These are phyloP conservation scores for Ophiostoma sp. DNA, from an alignment of 2,329 filamentous ascomycete species.

Conservation along the genomic window DNA sequence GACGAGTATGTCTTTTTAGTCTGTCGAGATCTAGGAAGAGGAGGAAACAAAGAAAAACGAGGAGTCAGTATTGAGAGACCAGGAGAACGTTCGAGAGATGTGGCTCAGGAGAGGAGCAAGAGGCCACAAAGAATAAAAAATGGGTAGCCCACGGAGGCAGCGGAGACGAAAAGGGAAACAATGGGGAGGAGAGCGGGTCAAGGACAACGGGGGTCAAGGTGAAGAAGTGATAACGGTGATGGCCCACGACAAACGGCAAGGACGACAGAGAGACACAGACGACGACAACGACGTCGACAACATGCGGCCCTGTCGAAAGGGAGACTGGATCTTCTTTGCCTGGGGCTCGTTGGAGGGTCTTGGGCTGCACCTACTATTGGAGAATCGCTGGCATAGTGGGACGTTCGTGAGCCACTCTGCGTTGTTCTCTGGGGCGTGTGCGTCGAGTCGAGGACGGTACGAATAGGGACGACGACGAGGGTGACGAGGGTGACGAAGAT, in stretches of 20 bases:
- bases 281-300: not conserved
- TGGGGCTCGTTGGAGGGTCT: not conserved
- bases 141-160: not conserved
- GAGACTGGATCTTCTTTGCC: not conserved
- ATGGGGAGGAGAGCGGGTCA: constrained; percentile 12
- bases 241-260: not conserved
- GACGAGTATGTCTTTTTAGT: not conserved
- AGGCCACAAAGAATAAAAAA: not conserved
- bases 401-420: constrained; percentile 21
- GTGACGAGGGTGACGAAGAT: not conserved
- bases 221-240: not conserved
- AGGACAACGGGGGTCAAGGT: not conserved
- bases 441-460: not conserved
- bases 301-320: constrained; percentile 4
- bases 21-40: not conserved
- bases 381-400: constrained; percentile 36
- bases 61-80: not conserved
- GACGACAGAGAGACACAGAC: not conserved
- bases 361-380: constrained; percentile 19
- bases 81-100: constrained; percentile 2
- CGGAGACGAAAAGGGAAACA: constrained; percentile 19
- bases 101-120: not conserved
- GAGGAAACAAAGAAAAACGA: not conserved
- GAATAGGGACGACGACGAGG: constrained; percentile 5
- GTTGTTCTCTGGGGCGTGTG: constrained; percentile 16